Percentiles rank a stretch among this genome's conserved stretches.
These are phyloP conservation scores for Phytophthora ramorum DNA, from an alignment of 352 stramenopile species.

Conservation along the genomic window DNA sequence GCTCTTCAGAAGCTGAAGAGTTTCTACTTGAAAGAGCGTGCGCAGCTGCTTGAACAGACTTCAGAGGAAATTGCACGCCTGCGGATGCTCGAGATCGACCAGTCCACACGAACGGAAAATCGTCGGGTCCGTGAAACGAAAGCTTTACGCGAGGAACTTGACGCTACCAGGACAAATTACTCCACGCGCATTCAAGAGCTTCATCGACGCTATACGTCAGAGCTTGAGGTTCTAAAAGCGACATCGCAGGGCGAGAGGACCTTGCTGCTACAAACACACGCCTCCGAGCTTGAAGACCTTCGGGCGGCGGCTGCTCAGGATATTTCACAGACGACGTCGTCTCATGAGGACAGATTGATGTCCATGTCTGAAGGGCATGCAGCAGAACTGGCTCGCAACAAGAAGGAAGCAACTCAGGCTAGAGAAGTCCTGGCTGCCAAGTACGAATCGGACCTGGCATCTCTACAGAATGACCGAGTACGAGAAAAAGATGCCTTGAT, in stretches of 20 bases:
- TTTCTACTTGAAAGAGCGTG: slow-evolving; percentile 28
- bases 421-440: slow-evolving; percentile 33
- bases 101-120: slow-evolving; percentile 35
- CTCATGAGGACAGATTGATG: slow-evolving; percentile 30
- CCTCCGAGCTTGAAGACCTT: slow-evolving; percentile 27
- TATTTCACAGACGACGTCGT: slow-evolving; percentile 31
- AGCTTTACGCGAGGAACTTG: slow-evolving; percentile 27
- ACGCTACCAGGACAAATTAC: slow-evolving; percentile 14
- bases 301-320: slow-evolving; percentile 18
- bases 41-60: slow-evolving; percentile 26
- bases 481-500: slow-evolving; percentile 31
- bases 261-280: slow-evolving; percentile 30
- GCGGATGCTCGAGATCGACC: slow-evolving; percentile 39
- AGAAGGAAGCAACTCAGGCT: slow-evolving; percentile 17
- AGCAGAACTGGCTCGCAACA: slow-evolving; percentile 19
- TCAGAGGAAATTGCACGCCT: slow-evolving; percentile 33
- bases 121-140: slow-evolving; percentile 29
- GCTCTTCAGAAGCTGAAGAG: slow-evolving; percentile 28
- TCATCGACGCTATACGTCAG: slow-evolving; percentile 28
- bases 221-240: slow-evolving; percentile 28
- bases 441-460: slow-evolving; percentile 29
- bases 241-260: slow-evolving; percentile 15
- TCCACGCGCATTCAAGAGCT: slow-evolving; percentile 32
- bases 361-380: slow-evolving; percentile 18
- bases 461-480: slow-evolving; percentile 30